Conservation (phyloP, 176 grass and related monocot species). For the Cenchrus americanus region DNA sequence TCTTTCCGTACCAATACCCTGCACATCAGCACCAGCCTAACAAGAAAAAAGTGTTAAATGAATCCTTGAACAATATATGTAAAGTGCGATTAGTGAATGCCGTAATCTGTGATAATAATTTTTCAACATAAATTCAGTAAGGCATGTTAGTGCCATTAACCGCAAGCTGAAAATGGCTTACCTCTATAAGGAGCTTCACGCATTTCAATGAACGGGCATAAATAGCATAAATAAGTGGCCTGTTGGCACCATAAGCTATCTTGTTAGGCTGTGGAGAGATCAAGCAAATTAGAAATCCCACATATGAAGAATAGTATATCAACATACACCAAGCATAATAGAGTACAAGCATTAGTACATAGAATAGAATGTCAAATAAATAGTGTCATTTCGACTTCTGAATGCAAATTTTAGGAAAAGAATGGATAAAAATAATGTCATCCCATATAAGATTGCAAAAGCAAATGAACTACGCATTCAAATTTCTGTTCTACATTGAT, state of each 20-base stretch:
- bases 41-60: slow-evolving; percentile 19
- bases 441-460: not conserved
- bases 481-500: not conserved
- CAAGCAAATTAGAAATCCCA: not conserved
- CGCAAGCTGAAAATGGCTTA: not conserved
- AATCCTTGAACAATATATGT: slow-evolving; percentile 1
- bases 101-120: not conserved
- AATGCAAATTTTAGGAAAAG: not conserved
- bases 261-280: slow-evolving; percentile 21
- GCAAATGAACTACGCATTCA: not conserved
- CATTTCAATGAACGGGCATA: slow-evolving; percentile 1
- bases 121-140: not conserved
- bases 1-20: slow-evolving; percentile 32
- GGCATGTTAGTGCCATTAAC: not conserved
- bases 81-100: not conserved
- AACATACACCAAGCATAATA: not conserved
- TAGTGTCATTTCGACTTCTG: not conserved
- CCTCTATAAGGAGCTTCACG: slow-evolving; percentile 34
- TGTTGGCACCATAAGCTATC: slow-evolving; percentile 12
- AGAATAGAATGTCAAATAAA: not conserved
- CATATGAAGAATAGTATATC: not conserved
- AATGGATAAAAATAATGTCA: not conserved
- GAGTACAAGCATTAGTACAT: not conserved
- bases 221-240: slow-evolving; percentile 35
- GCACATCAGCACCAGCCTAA: slow-evolving; percentile 51